Evolutionary conservation across 176 grass and related monocot species (phyloP), one percentile per base, ranked within the genome.

Genomic region (Raddia guianensis): DNA sequence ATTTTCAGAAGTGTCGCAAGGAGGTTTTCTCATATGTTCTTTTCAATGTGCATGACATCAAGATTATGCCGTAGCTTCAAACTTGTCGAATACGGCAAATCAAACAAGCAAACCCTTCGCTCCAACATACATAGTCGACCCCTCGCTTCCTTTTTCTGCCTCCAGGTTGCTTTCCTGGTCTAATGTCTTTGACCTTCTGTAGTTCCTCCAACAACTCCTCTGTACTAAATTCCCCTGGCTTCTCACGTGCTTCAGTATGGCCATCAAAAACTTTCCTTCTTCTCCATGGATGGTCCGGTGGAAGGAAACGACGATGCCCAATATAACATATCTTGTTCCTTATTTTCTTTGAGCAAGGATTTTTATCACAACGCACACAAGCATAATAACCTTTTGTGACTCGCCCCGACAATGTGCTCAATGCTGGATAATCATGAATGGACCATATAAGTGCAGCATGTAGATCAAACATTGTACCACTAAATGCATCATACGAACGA

Each of bases 41-140:
- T 83, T 10, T 83, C 68, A 16, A 74, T 49, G 13, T 60, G 57
- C 80, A 83, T 83, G 6, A 65, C 47, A 48, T 83, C 68, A 8
- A 83, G 55, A 46, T 83, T 83, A 49, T 83, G 69, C 6, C 50
- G 37, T 0, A 83, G 46, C 40, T 72, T 72, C n/a, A 73, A 18
- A 33, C 11, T 45, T 33, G 59, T 3, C 80, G 54, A 83, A 53
- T 83, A 83, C 35, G 80, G 69, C 32, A 73, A 34, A 20, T 83
- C 70, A 69, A 69, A 81, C 15, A 74, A 74, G 12, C 52, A 59
- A 21, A 48, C 70, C 49, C 45, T 83, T 16, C 70, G 72, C 33
- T 83, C 68, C 68, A 74, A 83, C 47, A 43, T 46, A 2, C 3
- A 40, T 40, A 40, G 3, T 40, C 37, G 37, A 40, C 37, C 3